A percentile compares a stretch with the other conserved stretches of the same genome.
Evolutionary conservation across 2,329 filamentous ascomycete genomes (phyloP).

Genomic region (Ilyonectria robusta): DNA sequence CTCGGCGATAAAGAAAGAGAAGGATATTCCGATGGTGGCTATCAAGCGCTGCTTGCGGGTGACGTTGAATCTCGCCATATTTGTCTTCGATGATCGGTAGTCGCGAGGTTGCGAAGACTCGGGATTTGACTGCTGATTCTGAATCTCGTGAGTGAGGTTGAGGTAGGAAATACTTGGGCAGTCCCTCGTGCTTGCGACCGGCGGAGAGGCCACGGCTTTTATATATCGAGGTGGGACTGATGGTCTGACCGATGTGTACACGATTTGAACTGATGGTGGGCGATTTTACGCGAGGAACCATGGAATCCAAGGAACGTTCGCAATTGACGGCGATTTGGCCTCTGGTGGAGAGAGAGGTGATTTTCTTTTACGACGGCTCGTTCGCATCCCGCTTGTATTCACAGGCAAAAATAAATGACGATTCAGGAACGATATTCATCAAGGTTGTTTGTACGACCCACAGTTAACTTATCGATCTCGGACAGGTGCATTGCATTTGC

Average conservation of each 20-base stretch:
- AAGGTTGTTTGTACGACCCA: conserved; percentile 10
- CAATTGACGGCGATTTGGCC: conserved; percentile 31
- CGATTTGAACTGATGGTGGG: not conserved
- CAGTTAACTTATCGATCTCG: not conserved
- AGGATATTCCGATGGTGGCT: conserved; percentile 64
- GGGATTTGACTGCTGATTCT: not conserved
- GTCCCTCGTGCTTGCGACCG: not conserved
- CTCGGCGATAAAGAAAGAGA: conserved; percentile 67
- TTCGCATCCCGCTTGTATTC: not conserved
- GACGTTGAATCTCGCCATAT: conserved; percentile 41
- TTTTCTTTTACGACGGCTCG: not conserved
- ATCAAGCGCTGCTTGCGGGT: conserved; percentile 61
- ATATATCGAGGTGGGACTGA: conserved; percentile 22
- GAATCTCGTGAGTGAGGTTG: not conserved
- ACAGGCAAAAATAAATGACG: not conserved
- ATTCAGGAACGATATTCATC: not conserved
- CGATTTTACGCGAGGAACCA: conserved; percentile 13
- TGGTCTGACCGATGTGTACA: conserved; percentile 19
- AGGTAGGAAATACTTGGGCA: not conserved
- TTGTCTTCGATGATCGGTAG: not conserved
- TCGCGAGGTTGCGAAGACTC: not conserved
- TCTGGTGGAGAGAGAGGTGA: not conserved
- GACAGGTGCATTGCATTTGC: conserved; percentile 5
- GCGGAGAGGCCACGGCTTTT: not conserved
- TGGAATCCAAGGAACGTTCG: not conserved